Evolutionary conservation across 805 yeast genomes (phyloP), one percentile per base, ranked within the genome.

Genomic region (Millerago galiae): DNA sequence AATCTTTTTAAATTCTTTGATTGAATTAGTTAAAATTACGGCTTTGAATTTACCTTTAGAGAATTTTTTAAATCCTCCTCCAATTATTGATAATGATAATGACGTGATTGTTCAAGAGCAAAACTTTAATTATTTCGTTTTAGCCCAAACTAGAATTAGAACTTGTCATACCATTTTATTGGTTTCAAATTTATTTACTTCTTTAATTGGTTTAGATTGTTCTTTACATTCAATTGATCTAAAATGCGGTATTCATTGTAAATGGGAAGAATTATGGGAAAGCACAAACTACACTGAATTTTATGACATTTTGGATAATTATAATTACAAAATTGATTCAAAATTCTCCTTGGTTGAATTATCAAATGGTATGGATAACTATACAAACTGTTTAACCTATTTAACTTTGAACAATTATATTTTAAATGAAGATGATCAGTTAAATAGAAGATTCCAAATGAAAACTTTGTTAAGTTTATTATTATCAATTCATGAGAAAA

Each of bases 1-100:
- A 11, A 74, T 90, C 27, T 95, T 87, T 57, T 75, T 89, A 34
- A 82, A 81, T 61, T 91, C 95, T 0, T 71, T 89, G 52, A 79
- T 84, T 48, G 81, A 88, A 16, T 65, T 90, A 56, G 81, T 90
- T 14, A 85, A 81, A 52, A 70, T 84, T 0, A 81, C 90, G 0
- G 79, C 83, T 16, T 71, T 85, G 52, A 83, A 81, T 52, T 60
- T 71, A 36, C 76, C 83, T n/a, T 71, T 82, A 40, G 78, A 77
- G 49, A 59, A 62, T 38, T 57, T 68, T 29, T 48, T 67, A 38
- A 63, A 60, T 8, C 70, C 68, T 21, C 70, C 70, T 25, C 66
- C 67, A 26, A 64, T 65, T 34, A 51, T 62, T 2, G 48, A 59
- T 11, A 58, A 36, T 5, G 6, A 16, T 2, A 36, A 33, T 27